These are phyloP conservation scores for Candida stauntonica DNA, from an alignment of 805 yeast genomes.

Conservation along the genomic window DNA sequence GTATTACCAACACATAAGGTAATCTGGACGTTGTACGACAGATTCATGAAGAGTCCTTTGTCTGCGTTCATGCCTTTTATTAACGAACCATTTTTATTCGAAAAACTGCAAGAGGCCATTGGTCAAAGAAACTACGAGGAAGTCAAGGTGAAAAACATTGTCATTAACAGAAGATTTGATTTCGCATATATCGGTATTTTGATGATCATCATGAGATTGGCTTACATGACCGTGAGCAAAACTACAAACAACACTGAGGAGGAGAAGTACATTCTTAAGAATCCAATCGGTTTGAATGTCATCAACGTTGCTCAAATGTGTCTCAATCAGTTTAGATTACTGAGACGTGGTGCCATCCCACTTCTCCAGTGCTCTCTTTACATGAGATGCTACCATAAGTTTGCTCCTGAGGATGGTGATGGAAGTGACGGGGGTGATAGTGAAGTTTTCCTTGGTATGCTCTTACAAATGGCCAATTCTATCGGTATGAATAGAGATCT, in stretches of 20 bases:
- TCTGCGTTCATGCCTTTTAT: conserved; percentile 27
- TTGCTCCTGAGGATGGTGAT: conserved; percentile 57
- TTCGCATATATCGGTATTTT: conserved; percentile 24
- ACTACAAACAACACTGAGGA: conserved; percentile 17
- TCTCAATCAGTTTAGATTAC: conserved; percentile 48
- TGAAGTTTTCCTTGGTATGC: conserved; percentile 43
- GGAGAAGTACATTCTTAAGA: conserved; percentile 35
- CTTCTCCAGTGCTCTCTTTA: conserved; percentile 52
- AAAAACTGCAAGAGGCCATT: conserved; percentile 14
- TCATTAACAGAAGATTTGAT: conserved; percentile 23
- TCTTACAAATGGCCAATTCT: conserved; percentile 52
- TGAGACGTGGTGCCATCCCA: conserved; percentile 44
- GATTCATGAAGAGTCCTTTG: conserved; percentile 18
- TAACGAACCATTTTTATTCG: conserved; percentile 16
- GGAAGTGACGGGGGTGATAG: conserved; percentile 49
- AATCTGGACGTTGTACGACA: conserved; percentile 22
- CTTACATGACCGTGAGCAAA: conserved; percentile 19
- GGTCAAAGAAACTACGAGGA: conserved; percentile 9
- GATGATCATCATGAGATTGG: conserved; percentile 21
- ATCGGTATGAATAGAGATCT: conserved; percentile 60
- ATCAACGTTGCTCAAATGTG: conserved; percentile 51
- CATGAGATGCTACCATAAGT: conserved; percentile 44
- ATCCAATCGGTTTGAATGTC: conserved; percentile 43
- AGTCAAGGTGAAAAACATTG: conserved; percentile 6
- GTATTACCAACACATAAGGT: conserved; percentile 22